These are phyloP conservation scores for Pythium monospermum DNA, from an alignment of 352 stramenopile genomes.

Conservation along the genomic window DNA sequence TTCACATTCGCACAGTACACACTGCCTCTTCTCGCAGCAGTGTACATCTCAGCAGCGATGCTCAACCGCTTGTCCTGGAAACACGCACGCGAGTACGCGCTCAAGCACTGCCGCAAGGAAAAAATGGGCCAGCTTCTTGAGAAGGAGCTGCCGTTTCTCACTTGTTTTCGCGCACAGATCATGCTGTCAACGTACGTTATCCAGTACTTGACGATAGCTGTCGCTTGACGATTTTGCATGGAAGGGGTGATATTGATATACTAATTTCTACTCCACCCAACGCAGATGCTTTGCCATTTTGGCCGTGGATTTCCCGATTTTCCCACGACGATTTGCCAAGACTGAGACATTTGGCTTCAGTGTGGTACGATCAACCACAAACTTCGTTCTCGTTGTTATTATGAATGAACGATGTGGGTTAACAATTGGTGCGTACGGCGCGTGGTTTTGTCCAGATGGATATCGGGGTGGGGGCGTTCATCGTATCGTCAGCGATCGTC, in stretches of 20 bases:
- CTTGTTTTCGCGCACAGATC: slow-evolving; percentile 74
- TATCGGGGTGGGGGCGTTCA: slow-evolving; percentile 93
- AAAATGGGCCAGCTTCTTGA: slow-evolving; percentile 72
- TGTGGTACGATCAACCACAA: slow-evolving; percentile 54
- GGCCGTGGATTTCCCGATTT: slow-evolving; percentile 97
- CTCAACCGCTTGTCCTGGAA: slow-evolving; percentile 61
- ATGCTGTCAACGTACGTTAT: slow-evolving; percentile 71
- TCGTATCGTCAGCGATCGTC: slow-evolving; percentile 85
- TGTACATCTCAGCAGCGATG: slow-evolving; percentile 49
- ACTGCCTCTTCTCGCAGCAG: slow-evolving; percentile 44
- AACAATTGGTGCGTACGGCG: not conserved
- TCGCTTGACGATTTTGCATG: no score
- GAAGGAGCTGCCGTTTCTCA: slow-evolving; percentile 76
- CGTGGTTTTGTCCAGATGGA: slow-evolving; percentile 87
- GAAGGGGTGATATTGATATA: no score
- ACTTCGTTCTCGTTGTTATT: no score
- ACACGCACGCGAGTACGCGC: slow-evolving; percentile 65
- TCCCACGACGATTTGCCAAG: slow-evolving; percentile 94
- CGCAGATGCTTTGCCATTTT: slow-evolving; percentile 90
- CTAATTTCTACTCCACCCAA: no score
- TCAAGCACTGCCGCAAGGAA: slow-evolving; percentile 78
- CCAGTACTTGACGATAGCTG: no score
- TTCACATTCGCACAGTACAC: slow-evolving; percentile 64
- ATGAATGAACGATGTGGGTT: no score
- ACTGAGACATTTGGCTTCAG: slow-evolving; percentile 95